Conservation (phyloP, 345 rosid genomes). For the Salix caprea region DNA sequence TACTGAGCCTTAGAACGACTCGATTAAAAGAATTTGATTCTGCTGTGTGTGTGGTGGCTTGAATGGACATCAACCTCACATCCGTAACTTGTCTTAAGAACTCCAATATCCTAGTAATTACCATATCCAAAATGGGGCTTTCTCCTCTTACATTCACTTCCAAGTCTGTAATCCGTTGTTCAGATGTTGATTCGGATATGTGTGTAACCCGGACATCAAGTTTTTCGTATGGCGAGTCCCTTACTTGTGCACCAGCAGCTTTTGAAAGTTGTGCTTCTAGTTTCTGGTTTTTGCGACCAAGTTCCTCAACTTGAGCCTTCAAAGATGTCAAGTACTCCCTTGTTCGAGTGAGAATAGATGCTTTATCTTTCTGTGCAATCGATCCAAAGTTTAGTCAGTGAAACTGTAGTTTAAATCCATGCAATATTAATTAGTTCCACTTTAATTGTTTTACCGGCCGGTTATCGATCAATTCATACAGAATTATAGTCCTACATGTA, state of each 20-base stretch:
- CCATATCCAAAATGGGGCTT: conserved; percentile 25
- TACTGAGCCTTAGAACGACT: conserved; percentile 41
- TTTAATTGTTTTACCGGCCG: too few relatives aligned
- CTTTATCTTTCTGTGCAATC: conserved; percentile 59
- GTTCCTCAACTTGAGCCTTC: conserved; percentile 50
- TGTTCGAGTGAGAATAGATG: conserved; percentile 52
- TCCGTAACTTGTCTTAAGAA: conserved; percentile 50
- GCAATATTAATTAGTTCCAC: neutral
- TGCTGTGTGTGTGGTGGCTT: conserved; percentile 35
- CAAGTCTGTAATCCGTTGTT: conserved; percentile 37
- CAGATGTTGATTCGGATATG: conserved; percentile 43
- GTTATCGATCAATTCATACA: too few relatives aligned
- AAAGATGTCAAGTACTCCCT: conserved; percentile 50
- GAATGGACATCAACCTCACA: conserved; percentile 50
- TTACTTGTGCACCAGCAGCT: conserved; percentile 21
- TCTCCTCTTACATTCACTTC: conserved; percentile 47
- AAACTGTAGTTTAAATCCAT: neutral
- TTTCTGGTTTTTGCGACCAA: conserved; percentile 36
- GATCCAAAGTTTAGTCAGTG: too few relatives aligned
- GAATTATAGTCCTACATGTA: too few relatives aligned
- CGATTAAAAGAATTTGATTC: conserved; percentile 27
- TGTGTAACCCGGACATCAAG: conserved; percentile 32
- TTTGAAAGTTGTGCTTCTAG: conserved; percentile 41
- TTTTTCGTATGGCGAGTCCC: conserved; percentile 18
- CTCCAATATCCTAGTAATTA: conserved; percentile 46